A percentile compares a stretch with the other conserved stretches of the same genome.
Conservation (phyloP, 2,329 filamentous ascomycete genomes). For the Fusarium tricinctum region DNA sequence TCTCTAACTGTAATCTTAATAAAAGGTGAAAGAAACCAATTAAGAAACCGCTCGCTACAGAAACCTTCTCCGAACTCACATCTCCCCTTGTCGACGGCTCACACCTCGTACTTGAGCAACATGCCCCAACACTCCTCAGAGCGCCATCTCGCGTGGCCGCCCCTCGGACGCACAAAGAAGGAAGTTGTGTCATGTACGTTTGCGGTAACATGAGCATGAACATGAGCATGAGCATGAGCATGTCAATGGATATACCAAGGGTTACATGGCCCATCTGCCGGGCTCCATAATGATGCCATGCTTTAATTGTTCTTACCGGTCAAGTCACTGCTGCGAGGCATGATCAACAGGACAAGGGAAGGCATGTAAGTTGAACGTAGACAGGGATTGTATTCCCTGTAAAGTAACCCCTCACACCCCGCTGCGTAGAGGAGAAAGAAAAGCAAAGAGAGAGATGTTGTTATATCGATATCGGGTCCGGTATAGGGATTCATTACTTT, state of each 20-base stretch:
- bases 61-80: conserved; percentile 6
- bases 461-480: neutral
- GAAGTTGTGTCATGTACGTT: conserved; percentile 27
- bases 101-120: conserved; percentile 41
- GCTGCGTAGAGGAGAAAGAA: neutral
- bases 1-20: too few relatives aligned
- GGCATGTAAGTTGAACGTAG: conserved; percentile 14
- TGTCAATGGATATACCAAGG: conserved; percentile 12
- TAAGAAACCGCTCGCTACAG: neutral
- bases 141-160: conserved; percentile 51
- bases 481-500: neutral
- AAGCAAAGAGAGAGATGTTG: neutral
- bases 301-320: neutral
- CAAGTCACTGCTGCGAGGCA: conserved; percentile 12
- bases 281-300: conserved; percentile 28
- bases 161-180: conserved; percentile 41
- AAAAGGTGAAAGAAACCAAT: neutral
- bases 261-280: conserved; percentile 48
- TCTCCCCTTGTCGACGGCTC: conserved; percentile 23
- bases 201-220: neutral
- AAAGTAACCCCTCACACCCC: conserved; percentile 29
- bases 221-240: neutral
- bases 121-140: conserved; percentile 34
- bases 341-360: conserved; percentile 4
- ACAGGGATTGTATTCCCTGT: conserved; percentile 33